phyloP scores from a whole-genome alignment of 2,329 filamentous ascomycete genomes.

The Orbilia oligospora region DNA sequence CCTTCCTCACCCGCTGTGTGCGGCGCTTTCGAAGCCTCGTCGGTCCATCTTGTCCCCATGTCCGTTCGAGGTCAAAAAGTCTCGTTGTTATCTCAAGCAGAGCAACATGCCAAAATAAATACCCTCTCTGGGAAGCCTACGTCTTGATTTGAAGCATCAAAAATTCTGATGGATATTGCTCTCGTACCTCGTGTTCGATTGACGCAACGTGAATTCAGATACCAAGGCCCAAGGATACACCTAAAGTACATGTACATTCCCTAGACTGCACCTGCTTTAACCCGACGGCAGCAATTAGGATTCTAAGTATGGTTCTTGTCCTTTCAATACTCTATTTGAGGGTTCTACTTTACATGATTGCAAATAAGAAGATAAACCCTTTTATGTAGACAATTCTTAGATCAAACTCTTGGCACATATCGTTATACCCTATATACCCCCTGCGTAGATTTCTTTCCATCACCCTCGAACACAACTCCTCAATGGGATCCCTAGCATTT shows the following conservation, averaged over 20 bases:
- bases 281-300: too few relatives aligned
- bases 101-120: slow-evolving; percentile 50
- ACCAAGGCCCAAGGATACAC: neutral
- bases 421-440: neutral
- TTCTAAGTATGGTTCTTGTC: neutral
- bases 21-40: slow-evolving; percentile 61
- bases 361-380: too few relatives aligned
- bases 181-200: slow-evolving; percentile 31
- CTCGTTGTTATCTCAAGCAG: slow-evolving; percentile 26
- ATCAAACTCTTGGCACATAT: neutral
- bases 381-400: neutral
- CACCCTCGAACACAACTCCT: neutral
- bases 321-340: neutral
- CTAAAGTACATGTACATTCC: too few relatives aligned
- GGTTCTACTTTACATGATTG: neutral
- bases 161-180: slow-evolving; percentile 27
- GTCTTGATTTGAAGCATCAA: slow-evolving; percentile 1
- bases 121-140: slow-evolving; percentile 4
- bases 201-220: slow-evolving; percentile 37
- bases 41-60: slow-evolving; percentile 30
- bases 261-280: neutral
- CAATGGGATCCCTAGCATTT: slow-evolving; percentile 3
- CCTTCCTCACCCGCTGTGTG: neutral
- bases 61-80: slow-evolving; percentile 59
- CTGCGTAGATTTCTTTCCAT: neutral